Conservation (phyloP, 176 grass and related monocot species). For the Paspalum notatum region DNA sequence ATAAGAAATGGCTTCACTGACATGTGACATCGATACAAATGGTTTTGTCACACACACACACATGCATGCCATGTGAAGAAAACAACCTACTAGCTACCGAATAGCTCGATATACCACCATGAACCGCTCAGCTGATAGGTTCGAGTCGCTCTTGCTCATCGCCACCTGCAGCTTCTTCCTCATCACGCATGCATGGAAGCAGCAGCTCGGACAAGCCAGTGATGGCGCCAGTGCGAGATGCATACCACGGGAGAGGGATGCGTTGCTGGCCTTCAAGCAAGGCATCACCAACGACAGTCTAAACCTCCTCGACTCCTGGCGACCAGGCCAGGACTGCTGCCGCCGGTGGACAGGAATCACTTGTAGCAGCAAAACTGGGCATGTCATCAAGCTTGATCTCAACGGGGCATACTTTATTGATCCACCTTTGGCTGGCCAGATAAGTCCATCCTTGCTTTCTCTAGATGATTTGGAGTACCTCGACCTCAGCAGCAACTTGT, state of each 20-base stretch:
- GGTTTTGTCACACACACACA: too few species aligned
- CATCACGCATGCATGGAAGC: too few species aligned
- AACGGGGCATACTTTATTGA: too few species aligned
- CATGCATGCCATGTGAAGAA: too few species aligned
- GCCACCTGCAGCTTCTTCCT: not conserved
- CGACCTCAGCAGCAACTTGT: not conserved
- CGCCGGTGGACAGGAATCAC: constrained; percentile 29
- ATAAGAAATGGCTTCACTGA: too few species aligned
- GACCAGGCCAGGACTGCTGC: constrained; percentile 9
- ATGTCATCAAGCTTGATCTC: constrained; percentile 12
- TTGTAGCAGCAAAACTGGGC: constrained; percentile 1
- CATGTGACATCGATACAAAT: too few species aligned
- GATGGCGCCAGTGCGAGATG: not conserved
- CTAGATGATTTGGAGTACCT: constrained; percentile 38
- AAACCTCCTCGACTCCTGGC: constrained; percentile 22
- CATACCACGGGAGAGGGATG: not conserved
- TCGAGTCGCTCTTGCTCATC: not conserved
- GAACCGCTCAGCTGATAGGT: rapidly evolving
- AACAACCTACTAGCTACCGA: too few species aligned
- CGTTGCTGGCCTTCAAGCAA: constrained; percentile 37
- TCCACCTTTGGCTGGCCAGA: constrained; percentile 25
- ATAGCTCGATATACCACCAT: too few species aligned
- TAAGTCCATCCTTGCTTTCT: constrained; percentile 34
- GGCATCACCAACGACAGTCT: constrained; percentile 8
- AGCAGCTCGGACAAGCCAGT: too few species aligned